phyloP scores from a whole-genome alignment of 2,329 filamentous ascomycete genomes.

The Stagonosporopsis chrysanthemi region DNA sequence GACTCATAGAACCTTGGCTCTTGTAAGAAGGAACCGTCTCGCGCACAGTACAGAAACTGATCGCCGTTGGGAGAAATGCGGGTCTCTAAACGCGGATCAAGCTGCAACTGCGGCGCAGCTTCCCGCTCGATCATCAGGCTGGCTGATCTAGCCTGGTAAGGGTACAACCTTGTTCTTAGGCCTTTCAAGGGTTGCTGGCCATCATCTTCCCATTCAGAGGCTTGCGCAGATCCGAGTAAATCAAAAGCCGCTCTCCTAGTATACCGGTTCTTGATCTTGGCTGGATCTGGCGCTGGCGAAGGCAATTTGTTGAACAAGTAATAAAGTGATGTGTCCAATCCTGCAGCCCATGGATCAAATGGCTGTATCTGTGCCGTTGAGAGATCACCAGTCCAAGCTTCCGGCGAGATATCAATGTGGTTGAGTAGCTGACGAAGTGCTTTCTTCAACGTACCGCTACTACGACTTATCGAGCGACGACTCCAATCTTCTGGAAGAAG shows the following conservation, averaged over 20 bases:
- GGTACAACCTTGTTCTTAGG: conserved; percentile 71
- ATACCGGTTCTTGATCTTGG: conserved; percentile 59
- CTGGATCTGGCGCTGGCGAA: conserved; percentile 68
- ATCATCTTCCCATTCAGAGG: conserved; percentile 41
- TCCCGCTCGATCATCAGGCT: conserved; percentile 88
- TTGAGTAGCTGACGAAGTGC: conserved; percentile 60
- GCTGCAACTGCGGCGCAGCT: conserved; percentile 64
- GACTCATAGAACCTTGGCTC: conserved; percentile 78
- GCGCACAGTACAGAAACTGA: conserved; percentile 74
- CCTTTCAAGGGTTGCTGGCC: conserved; percentile 57
- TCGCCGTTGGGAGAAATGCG: conserved; percentile 67
- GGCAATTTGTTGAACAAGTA: conserved; percentile 77
- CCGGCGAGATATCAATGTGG: conserved; percentile 63
- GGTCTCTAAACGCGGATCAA: conserved; percentile 76
- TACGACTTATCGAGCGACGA: conserved; percentile 61
- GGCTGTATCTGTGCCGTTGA: conserved; percentile 22
- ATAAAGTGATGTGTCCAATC: conserved; percentile 65
- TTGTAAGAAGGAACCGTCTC: conserved; percentile 66
- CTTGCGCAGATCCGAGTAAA: conserved; percentile 56
- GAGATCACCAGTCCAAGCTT: conserved; percentile 63
- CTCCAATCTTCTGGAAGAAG: conserved; percentile 71
- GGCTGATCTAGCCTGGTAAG: conserved; percentile 81
- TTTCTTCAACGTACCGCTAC: conserved; percentile 54
- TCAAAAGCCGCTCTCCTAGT: conserved; percentile 62
- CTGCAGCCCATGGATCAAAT: conserved; percentile 52